phyloP scores from a whole-genome alignment of 2,329 filamentous ascomycete genomes.

The Bipolaris cookei region DNA sequence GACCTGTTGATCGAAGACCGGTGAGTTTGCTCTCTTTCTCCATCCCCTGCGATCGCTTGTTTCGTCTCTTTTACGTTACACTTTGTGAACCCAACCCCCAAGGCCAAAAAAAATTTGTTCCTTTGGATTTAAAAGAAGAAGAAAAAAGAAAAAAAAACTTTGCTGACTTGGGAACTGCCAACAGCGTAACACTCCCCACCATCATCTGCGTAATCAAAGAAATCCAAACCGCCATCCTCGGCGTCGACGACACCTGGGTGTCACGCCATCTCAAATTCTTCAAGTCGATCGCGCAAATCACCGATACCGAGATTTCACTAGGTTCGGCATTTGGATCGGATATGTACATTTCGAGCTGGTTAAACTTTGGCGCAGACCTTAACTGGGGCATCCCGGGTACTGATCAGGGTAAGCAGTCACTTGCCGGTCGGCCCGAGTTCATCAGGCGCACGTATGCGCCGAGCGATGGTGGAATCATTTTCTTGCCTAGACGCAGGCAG shows the following conservation, averaged over 20 bases:
- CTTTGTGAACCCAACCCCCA: slow-evolving; percentile 7
- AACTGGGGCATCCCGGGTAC: slow-evolving; percentile 47
- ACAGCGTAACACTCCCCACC: slow-evolving; percentile 41
- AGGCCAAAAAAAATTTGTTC: neutral
- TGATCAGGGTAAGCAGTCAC: slow-evolving; percentile 27
- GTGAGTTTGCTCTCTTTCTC: slow-evolving; percentile 30
- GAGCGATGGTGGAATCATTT: slow-evolving; percentile 45
- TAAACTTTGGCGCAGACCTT: slow-evolving; percentile 43
- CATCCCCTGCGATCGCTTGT: slow-evolving; percentile 5
- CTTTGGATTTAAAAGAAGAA: neutral
- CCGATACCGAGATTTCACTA: slow-evolving; percentile 40
- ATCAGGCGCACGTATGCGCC: slow-evolving; percentile 41
- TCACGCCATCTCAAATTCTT: slow-evolving; percentile 40
- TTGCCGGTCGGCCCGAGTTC: slow-evolving; percentile 42
- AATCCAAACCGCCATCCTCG: slow-evolving; percentile 37
- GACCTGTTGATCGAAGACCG: slow-evolving; percentile 35
- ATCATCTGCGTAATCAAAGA: slow-evolving; percentile 36
- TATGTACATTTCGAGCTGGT: slow-evolving; percentile 46
- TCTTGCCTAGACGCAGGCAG: slow-evolving; percentile 40
- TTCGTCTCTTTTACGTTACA: slow-evolving; percentile 4
- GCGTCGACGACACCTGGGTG: slow-evolving; percentile 43
- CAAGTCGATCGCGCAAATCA: slow-evolving; percentile 36
- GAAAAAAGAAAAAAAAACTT: too few relatives aligned
- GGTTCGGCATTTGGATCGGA: slow-evolving; percentile 40
- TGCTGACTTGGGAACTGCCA: too few relatives aligned